Evolutionary conservation across 495 filamentous ascomycete genomes (phyloP).

Genomic region (Penicillium ucsense): DNA sequence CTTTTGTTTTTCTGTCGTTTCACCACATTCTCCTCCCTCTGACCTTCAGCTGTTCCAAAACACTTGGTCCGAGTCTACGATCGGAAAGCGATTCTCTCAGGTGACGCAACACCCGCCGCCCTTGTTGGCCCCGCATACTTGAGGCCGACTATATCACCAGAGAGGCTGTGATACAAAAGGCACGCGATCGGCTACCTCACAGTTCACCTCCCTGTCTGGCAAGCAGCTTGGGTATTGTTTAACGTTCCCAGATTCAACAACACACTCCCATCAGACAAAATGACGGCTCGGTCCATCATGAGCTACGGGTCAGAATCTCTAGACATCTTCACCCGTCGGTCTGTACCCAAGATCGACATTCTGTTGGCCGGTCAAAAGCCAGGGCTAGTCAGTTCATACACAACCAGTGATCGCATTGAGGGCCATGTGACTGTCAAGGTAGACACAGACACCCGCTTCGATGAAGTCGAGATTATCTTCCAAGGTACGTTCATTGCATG

Average conservation of each 20-base stretch:
- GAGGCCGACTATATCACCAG: background rate
- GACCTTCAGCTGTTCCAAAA: no score
- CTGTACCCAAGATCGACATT: slow-evolving; percentile 27
- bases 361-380: slow-evolving; percentile 21
- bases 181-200: background rate
- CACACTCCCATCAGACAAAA: background rate
- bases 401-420: slow-evolving; percentile 49
- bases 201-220: background rate
- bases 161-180: background rate
- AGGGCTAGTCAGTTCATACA: slow-evolving; percentile 41
- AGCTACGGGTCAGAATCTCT: slow-evolving; percentile 20
- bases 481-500: slow-evolving; percentile 42
- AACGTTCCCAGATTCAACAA: no score
- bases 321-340: slow-evolving; percentile 20
- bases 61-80: no score
- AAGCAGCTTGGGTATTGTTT: no score
- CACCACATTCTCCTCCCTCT: background rate
- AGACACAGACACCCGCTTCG: slow-evolving; percentile 62
- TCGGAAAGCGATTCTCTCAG: background rate
- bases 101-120: background rate
- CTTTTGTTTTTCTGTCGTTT: background rate
- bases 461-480: slow-evolving; percentile 70
- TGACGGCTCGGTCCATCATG: slow-evolving; percentile 18
- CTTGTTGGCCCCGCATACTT: background rate
- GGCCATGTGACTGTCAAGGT: slow-evolving; percentile 51